These are phyloP conservation scores for Nakataea oryzae DNA, from an alignment of 2,329 filamentous ascomycete genomes.

Conservation along the genomic window DNA sequence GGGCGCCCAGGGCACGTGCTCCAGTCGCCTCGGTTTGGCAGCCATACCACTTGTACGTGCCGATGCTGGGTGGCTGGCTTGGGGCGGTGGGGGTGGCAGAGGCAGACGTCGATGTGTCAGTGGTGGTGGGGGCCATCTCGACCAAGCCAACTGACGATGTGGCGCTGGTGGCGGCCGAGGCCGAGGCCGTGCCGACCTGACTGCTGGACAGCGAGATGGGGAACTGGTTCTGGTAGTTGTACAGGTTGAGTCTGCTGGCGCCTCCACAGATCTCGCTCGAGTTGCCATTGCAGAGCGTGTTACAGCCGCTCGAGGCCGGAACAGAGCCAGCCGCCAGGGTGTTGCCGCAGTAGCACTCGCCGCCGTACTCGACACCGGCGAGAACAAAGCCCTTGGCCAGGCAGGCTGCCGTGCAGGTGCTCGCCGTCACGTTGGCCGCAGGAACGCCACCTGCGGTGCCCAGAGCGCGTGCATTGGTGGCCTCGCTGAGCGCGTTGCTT, in stretches of 20 bases:
- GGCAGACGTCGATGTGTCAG: slow-evolving; percentile 1
- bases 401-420: slow-evolving; percentile 11
- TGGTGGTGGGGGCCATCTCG: neutral
- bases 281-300: slow-evolving; percentile 2
- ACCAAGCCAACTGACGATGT: neutral
- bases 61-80: slow-evolving; percentile 29
- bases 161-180: neutral
- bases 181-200: neutral
- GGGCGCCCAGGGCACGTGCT: slow-evolving; percentile 43
- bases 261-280: slow-evolving; percentile 3
- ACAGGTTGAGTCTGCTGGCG: slow-evolving; percentile 5
- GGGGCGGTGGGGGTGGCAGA: slow-evolving; percentile 19
- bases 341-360: slow-evolving; percentile 12
- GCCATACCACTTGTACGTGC: slow-evolving; percentile 27
- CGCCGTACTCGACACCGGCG: slow-evolving; percentile 22
- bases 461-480: slow-evolving; percentile 11
- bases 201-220: neutral
- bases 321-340: slow-evolving; percentile 11
- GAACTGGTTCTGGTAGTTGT: neutral
- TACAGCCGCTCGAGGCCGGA: slow-evolving; percentile 1
- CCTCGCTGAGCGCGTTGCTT: slow-evolving; percentile 9
- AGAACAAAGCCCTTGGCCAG: slow-evolving; percentile 12
- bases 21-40: slow-evolving; percentile 46
- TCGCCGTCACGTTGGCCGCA: slow-evolving; percentile 10
- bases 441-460: neutral